A percentile compares a stretch with the other conserved stretches of the same genome.
phyloP scores from a whole-genome alignment of 2,329 filamentous ascomycete species.

The Fusarium mundagurra region DNA sequence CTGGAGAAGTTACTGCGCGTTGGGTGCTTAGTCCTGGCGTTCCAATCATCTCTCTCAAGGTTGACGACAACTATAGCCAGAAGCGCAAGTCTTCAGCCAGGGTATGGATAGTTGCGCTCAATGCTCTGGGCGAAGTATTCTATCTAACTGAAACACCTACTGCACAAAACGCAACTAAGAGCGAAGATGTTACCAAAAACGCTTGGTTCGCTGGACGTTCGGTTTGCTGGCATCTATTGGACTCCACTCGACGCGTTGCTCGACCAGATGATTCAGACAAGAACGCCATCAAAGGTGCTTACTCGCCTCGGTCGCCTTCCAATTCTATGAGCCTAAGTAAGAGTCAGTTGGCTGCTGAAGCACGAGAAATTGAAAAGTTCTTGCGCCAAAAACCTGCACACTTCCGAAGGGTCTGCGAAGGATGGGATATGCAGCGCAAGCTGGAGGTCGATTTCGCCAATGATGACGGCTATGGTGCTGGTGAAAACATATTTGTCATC shows the following conservation, averaged over 20 bases:
- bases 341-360: conserved; percentile 79
- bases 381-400: conserved; percentile 77
- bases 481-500: conserved; percentile 81
- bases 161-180: conserved; percentile 58
- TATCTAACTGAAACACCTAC: conserved; percentile 80
- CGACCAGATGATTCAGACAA: conserved; percentile 78
- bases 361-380: conserved; percentile 82
- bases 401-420: conserved; percentile 79
- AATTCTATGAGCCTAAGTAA: conserved; percentile 75
- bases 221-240: conserved; percentile 82
- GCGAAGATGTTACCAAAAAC: conserved; percentile 68
- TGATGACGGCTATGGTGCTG: conserved; percentile 78
- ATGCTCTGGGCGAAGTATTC: conserved; percentile 91
- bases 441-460: conserved; percentile 90
- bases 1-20: conserved; percentile 83
- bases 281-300: conserved; percentile 74
- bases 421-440: conserved; percentile 91
- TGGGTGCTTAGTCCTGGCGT: conserved; percentile 95
- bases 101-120: conserved; percentile 92
- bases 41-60: conserved; percentile 83
- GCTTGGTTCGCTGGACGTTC: conserved; percentile 85
- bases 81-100: conserved; percentile 75
- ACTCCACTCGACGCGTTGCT: conserved; percentile 77
- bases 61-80: conserved; percentile 83
- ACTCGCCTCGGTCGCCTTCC: conserved; percentile 82